Evolutionary conservation across 2,329 filamentous ascomycete genomes (phyloP), one percentile per base, ranked within the genome.

Genomic region (Leptosphaerulina australis): DNA sequence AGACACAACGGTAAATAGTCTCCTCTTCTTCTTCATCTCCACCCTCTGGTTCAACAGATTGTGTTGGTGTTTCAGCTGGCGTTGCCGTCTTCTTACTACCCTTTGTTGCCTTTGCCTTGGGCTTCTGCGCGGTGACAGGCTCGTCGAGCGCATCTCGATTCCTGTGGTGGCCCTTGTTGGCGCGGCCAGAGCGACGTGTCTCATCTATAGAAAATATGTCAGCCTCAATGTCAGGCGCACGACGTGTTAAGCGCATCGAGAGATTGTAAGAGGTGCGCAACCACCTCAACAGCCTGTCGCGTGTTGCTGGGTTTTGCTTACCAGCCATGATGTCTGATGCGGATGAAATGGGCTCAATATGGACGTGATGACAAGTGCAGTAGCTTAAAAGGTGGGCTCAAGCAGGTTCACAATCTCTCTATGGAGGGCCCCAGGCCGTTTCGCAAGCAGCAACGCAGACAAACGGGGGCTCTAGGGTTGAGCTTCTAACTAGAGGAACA

Each of bases 81-180:
- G 49, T 53, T 7, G 49, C 37, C 12, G 48, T 26, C 40, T 51
- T 51, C 44, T 47, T 47, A 28, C 36, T 20, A 37, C 37, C 44
- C 36, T 53, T 53, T 29, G 26, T 44, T 4, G 37, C 43, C 38
- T 47, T 53, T 11, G 34, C 50, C 66, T 81, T 82, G 46, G 74
- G 77, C 34, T 55, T 59, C 50, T 74, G 78, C 59, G 79, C 76
- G 44, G 77, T 56, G 24, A 55, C 52, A 39, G 65, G 59, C 52
- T 71, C 66, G 56, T 74, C 67, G 60, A 71, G 59, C 49, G 62
- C 55, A 68, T 96, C 91, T 63, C 91, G 87, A 59, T 88, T 88
- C 75, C 96, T 96, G 75, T 97, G 91, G 67, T 97, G 92, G 70
- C 94, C 94, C 72, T 99, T 99, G 58, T 94, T 99, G 66, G 93